Evolutionary conservation across 2,329 filamentous ascomycete genomes (phyloP), one percentile per base, ranked within the genome.

Genomic region (Chrysoporthe austroafricana): DNA sequence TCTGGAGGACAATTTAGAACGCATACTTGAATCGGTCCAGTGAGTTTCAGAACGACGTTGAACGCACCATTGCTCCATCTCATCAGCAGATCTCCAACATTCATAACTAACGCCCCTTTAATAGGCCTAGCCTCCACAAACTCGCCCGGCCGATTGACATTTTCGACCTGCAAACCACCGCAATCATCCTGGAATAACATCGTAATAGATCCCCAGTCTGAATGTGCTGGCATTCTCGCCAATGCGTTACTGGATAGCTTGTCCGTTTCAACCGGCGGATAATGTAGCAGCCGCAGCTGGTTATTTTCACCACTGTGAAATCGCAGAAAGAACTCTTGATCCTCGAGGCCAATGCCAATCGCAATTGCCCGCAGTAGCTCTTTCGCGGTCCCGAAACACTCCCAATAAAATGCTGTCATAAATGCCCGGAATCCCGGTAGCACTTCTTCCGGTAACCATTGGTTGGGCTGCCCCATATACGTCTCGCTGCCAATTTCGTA

Each of bases 211-310:
- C 77, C 73, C 66, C 75, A 78, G 65, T 79, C 77, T 1, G 76
- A 76, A 44, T 79, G 76, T 26, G 74, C 75, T 4, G 36, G 74
- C 71, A 73, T 74, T 36, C 74, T 70, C 48, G 71, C 71, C 42
- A 72, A 9, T 46, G 61, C 77, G 26, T 74, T 72, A 3, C 68
- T 67, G 7, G 79, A 73, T 44, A 74, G 68, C 21, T 73, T 72
- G 3, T 74, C 73, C 3, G 60, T 66, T 11, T 77, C 73, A 13
- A 77, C 72, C 1, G 76, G 73, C 3, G 79, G 79, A 64, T 80
- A 90, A 73, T 90, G 87, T 16, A 90, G 77, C 36, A 91, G 75
- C 1, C 88, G 82, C 11, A 90, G 78, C 69, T 89, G 87, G 70
- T 88, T 87, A 71, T 88, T 84, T 66, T 84, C 79, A 0, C 84